Conservation (phyloP, 352 stramenopile species). For the Globisporangium emineosum region DNA sequence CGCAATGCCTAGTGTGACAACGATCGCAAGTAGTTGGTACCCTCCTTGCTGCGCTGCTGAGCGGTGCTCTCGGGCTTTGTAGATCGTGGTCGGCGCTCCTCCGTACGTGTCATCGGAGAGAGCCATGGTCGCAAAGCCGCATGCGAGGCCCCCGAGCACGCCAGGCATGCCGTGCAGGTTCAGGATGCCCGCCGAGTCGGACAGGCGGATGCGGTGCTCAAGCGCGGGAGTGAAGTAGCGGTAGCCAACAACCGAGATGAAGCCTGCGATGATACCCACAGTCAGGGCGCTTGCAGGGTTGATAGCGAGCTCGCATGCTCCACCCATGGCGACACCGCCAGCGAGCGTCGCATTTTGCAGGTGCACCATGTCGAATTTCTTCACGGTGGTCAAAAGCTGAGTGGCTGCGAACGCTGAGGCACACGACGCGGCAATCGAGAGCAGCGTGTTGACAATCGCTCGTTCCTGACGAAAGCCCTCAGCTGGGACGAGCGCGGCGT, state of each 20-base stretch:
- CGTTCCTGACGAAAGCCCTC: conserved; percentile 65
- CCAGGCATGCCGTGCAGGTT: conserved; percentile 82
- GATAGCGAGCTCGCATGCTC: conserved; percentile 65
- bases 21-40: conserved; percentile 61
- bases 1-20: conserved; percentile 39
- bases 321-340: conserved; percentile 79
- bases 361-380: conserved; percentile 85
- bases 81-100: conserved; percentile 40
- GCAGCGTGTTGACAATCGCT: conserved; percentile 74
- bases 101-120: conserved; percentile 54
- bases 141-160: conserved; percentile 55
- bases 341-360: conserved; percentile 84
- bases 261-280: conserved; percentile 48
- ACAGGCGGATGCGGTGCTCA: conserved; percentile 38
- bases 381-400: conserved; percentile 34
- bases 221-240: conserved; percentile 38
- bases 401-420: conserved; percentile 52
- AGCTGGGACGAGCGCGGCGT: conserved; percentile 54
- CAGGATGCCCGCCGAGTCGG: conserved; percentile 59
- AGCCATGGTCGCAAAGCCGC: conserved; percentile 47
- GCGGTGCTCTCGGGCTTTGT: conserved; percentile 40
- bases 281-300: conserved; percentile 53
- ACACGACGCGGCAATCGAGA: conserved; percentile 65
- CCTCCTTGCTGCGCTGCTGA: conserved; percentile 39
- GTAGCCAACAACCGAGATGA: conserved; percentile 46